Conservation (phyloP, 257 asterid species). For the Solanum infundibuliforme region DNA sequence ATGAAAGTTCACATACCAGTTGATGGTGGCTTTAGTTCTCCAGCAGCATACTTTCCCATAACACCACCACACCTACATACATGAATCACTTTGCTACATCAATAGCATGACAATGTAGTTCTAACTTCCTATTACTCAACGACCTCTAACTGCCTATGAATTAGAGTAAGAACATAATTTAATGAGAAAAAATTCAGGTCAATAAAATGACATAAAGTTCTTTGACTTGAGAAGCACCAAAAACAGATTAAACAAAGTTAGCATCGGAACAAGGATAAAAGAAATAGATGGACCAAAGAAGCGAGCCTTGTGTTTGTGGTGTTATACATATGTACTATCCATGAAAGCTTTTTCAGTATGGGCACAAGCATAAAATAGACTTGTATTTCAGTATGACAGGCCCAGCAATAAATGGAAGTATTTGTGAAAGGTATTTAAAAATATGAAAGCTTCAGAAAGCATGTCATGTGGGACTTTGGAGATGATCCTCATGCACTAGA, state of each 20-base stretch:
- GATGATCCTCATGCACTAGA: neutral
- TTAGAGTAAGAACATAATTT: neutral
- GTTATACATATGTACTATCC: neutral
- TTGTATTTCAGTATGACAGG: neutral
- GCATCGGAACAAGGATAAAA: neutral
- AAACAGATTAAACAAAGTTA: neutral
- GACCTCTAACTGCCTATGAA: neutral
- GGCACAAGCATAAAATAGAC: neutral
- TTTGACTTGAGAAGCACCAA: neutral
- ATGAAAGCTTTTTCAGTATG: neutral
- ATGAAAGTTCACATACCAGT: slow-evolving; percentile 49
- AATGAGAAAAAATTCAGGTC: neutral
- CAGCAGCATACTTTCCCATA: slow-evolving; percentile 98
- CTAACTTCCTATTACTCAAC: neutral
- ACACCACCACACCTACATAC: slow-evolving; percentile 95
- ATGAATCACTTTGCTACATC: neutral
- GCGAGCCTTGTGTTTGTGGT: neutral
- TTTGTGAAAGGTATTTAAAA: neutral
- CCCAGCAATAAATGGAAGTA: neutral
- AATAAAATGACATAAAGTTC: neutral
- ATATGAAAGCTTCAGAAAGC: neutral
- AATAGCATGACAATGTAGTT: slow-evolving; percentile 1
- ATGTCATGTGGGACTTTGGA: neutral
- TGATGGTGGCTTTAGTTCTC: slow-evolving; percentile 92
- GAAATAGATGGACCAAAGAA: neutral